Evolutionary conservation across 805 yeast genomes (phyloP).

Genomic region (Sungouiozyma ichnusensis): DNA sequence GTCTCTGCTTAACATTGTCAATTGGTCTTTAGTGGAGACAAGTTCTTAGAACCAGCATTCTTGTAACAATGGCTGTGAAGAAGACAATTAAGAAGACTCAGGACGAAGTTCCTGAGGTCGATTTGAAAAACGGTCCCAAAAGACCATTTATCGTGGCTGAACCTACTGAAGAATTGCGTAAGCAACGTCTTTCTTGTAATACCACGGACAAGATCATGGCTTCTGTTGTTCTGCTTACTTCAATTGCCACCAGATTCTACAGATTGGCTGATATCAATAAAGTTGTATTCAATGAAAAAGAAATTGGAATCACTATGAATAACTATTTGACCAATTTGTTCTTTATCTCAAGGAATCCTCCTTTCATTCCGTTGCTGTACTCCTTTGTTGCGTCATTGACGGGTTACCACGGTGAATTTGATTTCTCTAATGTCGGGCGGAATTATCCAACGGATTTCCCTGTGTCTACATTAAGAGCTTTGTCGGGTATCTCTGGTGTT

Average conservation of each 20-base stretch:
- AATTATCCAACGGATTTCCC: constrained; percentile 47
- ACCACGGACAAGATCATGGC: constrained; percentile 33
- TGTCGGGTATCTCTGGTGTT: constrained; percentile 59
- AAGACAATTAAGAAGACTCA: constrained; percentile 3
- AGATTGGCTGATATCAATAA: constrained; percentile 58
- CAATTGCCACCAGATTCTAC: constrained; percentile 51
- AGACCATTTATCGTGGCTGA: constrained; percentile 48
- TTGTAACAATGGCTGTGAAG: not conserved
- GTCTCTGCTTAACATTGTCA: not conserved
- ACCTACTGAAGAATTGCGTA: constrained; percentile 33
- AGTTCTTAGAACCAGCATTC: not conserved
- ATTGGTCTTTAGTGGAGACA: not conserved
- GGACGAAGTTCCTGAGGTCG: constrained; percentile 34
- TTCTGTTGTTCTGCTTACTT: constrained; percentile 35
- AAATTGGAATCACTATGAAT: constrained; percentile 86
- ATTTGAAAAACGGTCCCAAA: constrained; percentile 38
- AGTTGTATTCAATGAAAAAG: constrained; percentile 85
- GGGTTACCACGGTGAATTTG: constrained; percentile 63
- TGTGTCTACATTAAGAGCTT: constrained; percentile 54
- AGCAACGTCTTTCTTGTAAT: constrained; percentile 32
- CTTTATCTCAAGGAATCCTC: constrained; percentile 72
- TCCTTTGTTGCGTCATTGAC: constrained; percentile 57
- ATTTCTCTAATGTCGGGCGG: constrained; percentile 54
- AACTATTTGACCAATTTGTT: constrained; percentile 57
- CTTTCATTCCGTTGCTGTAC: constrained; percentile 61